These are phyloP conservation scores for Phialemonium atrogriseum DNA, from an alignment of 2,329 filamentous ascomycete genomes.

Conservation along the genomic window DNA sequence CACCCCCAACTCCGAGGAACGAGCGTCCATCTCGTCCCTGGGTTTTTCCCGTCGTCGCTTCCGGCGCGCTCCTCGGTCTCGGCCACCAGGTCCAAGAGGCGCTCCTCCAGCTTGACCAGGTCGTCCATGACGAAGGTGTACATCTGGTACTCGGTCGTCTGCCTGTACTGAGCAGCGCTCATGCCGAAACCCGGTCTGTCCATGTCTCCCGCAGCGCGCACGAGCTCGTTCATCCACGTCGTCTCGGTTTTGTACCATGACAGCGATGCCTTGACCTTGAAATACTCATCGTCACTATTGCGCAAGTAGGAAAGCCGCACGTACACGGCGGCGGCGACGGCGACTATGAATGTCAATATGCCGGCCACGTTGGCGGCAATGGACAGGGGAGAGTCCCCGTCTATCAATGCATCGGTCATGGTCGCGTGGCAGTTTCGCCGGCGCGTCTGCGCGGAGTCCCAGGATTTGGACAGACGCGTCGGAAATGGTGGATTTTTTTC, in stretches of 20 bases:
- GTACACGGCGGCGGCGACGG: conserved; percentile 33
- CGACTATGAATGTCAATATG: conserved; percentile 39
- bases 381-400: conserved; percentile 34
- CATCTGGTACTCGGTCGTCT: conserved; percentile 34
- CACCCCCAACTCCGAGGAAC: conserved; percentile 27
- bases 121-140: conserved; percentile 39
- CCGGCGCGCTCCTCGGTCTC: conserved; percentile 28
- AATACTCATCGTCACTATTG: conserved; percentile 37
- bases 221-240: conserved; percentile 33
- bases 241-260: conserved; percentile 42
- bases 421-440: too few relatives aligned
- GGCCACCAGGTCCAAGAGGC: conserved; percentile 34
- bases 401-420: conserved; percentile 13
- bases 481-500: neutral
- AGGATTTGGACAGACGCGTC: neutral
- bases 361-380: conserved; percentile 33
- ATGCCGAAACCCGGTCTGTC: conserved; percentile 10
- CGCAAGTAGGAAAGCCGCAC: conserved; percentile 35
- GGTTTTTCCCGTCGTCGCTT: conserved; percentile 10
- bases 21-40: conserved; percentile 25
- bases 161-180: conserved; percentile 6
- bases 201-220: conserved; percentile 19
- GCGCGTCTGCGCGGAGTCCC: neutral
- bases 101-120: conserved; percentile 31
- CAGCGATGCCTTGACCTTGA: conserved; percentile 35